Conservation (phyloP, 2,329 filamentous ascomycete species). For the Neofusicoccum sp. region DNA sequence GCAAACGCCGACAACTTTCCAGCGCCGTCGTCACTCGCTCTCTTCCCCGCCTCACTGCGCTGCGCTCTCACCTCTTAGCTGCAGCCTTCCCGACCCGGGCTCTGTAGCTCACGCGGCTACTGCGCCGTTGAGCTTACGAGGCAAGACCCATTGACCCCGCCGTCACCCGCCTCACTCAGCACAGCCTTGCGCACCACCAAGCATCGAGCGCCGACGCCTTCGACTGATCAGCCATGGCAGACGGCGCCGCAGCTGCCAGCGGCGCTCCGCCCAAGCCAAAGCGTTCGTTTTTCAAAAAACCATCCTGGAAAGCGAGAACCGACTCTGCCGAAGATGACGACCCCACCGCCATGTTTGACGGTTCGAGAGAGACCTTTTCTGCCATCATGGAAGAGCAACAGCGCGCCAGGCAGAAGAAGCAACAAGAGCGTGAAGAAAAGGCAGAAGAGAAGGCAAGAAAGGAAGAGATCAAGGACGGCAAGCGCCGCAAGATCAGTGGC, state of each 20-base stretch:
- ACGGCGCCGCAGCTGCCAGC: constrained; percentile 7
- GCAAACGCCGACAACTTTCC: constrained; percentile 18
- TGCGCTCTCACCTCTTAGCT: too few species aligned
- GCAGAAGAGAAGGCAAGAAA: constrained; percentile 30
- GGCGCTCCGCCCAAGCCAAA: constrained; percentile 38
- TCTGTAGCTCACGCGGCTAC: too few species aligned
- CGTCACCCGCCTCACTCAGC: background rate
- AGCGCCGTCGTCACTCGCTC: background rate
- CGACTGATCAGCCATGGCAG: constrained; percentile 5
- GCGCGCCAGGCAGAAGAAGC: constrained; percentile 30
- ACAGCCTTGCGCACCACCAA: background rate
- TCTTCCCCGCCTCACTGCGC: background rate
- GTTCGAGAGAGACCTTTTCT: constrained; percentile 41
- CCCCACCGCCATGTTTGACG: constrained; percentile 47
- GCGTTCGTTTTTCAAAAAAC: constrained; percentile 59
- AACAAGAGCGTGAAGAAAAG: constrained; percentile 30
- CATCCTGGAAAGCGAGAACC: constrained; percentile 49
- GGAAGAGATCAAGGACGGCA: constrained; percentile 30
- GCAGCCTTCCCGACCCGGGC: background rate
- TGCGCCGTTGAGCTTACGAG: background rate
- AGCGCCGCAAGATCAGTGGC: constrained; percentile 32
- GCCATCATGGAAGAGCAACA: constrained; percentile 44
- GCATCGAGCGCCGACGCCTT: background rate
- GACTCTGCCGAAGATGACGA: constrained; percentile 6
- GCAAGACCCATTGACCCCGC: background rate